Base-by-base conservation (phyloP, 768 basidiomycete genomes). In the Tricholoma bakamatsutake region DNA sequence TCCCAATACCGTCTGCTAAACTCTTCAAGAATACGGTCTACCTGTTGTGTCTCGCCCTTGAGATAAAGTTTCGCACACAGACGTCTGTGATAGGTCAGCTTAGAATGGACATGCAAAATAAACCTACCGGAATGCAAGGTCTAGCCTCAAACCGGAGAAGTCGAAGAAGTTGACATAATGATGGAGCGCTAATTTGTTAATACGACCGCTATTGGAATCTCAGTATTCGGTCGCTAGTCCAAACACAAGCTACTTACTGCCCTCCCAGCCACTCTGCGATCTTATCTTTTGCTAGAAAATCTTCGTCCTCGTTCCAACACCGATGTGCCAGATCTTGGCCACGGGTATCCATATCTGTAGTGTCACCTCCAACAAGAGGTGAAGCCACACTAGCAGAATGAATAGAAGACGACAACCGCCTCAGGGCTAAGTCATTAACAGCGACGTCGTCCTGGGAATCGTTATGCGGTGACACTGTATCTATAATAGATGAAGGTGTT, bases 251-350 rank as follows among this genome's bases (percentile, higher is more conserved):
- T 42, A 87, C 95, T 74, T 62, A 98, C 94, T 81, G 73, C 67
- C 92, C 88, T 62, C 97, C 97, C 39, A 99, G 78, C 87, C 92
- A 99, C 69, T 97, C 93, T 1, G 96, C 94, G 62, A 98, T 92
- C 74, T 95, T 96, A 64, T 95, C 93, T 65, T 86, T 86, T 12
- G 83, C 76, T 62, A 95, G 68, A 66, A 94, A 95, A 13, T 78
- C 79, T 61, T 88, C 88, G 63, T 98, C 93, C 62, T 94, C 93
- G 31, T 82, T 79, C 81, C 90, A 92, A 69, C 90, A 95, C 54
- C 84, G 81, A 34, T 76, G 71, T 0, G 95, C 94, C 43, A 91
- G 70, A 50, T 85, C 85, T 63, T 82, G 83, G 2, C 84, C 94
- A 56, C 82, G 75, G 17, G 73, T 67, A 34, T 87, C 85, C 57